Conservation (phyloP, 2,329 filamentous ascomycete species). For the Eutypa lata region DNA sequence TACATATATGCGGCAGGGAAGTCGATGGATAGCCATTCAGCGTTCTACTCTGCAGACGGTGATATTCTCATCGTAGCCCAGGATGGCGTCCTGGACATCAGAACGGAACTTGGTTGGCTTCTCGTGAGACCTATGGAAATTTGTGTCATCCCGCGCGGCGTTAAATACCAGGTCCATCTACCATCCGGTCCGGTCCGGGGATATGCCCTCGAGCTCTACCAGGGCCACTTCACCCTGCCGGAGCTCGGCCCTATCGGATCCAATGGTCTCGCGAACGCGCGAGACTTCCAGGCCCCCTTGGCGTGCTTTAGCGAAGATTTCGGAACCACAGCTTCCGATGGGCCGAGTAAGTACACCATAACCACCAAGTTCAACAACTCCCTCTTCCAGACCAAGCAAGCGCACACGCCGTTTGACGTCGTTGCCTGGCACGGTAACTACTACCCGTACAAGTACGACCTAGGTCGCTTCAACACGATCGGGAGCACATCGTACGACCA, state of each 20-base stretch:
- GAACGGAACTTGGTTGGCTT: slow-evolving; percentile 64
- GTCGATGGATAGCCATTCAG: slow-evolving; percentile 64
- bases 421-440: slow-evolving; percentile 72
- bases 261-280: slow-evolving; percentile 59
- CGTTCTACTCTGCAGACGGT: slow-evolving; percentile 74
- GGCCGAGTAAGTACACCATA: slow-evolving; percentile 39
- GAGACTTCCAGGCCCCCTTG: slow-evolving; percentile 64
- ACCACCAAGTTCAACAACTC: slow-evolving; percentile 60
- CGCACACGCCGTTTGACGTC: slow-evolving; percentile 65
- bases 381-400: slow-evolving; percentile 58
- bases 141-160: slow-evolving; percentile 62
- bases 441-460: slow-evolving; percentile 68
- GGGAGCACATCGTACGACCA: slow-evolving; percentile 66
- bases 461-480: slow-evolving; percentile 65
- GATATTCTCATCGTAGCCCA: slow-evolving; percentile 67
- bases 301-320: slow-evolving; percentile 57
- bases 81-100: slow-evolving; percentile 62
- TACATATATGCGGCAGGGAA: slow-evolving; percentile 70
- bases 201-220: slow-evolving; percentile 63
- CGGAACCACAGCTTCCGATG: slow-evolving; percentile 28
- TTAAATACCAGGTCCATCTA: slow-evolving; percentile 62
- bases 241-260: slow-evolving; percentile 62
- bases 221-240: slow-evolving; percentile 59
- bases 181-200: slow-evolving; percentile 45
- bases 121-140: slow-evolving; percentile 66